These are phyloP conservation scores for Penicillium psychrosexuale DNA, from an alignment of 2,329 filamentous ascomycete genomes.

Conservation along the genomic window DNA sequence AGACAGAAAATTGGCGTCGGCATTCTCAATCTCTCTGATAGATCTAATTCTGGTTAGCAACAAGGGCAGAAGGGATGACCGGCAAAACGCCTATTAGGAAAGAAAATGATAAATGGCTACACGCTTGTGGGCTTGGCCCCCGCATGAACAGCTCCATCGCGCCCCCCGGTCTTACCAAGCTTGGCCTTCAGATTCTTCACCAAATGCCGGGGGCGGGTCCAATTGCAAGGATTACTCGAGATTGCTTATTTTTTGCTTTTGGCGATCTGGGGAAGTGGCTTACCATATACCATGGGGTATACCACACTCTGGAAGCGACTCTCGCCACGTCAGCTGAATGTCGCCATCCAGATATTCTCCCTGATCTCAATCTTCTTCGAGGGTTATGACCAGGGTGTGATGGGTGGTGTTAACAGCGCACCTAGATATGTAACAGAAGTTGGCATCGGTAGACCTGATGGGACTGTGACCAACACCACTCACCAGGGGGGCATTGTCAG, in stretches of 20 bases:
- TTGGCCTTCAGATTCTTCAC: not conserved
- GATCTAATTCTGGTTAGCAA: not conserved
- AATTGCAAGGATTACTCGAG: slow-evolving; percentile 14
- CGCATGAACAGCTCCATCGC: not conserved
- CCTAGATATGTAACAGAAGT: slow-evolving; percentile 40
- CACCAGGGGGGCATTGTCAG: slow-evolving; percentile 54
- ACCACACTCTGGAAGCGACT: slow-evolving; percentile 45
- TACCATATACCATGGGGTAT: slow-evolving; percentile 35
- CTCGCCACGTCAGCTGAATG: slow-evolving; percentile 43
- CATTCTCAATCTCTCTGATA: not conserved
- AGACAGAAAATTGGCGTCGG: not conserved
- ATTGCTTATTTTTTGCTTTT: not conserved
- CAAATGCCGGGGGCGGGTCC: slow-evolving; percentile 5
- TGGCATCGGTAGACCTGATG: slow-evolving; percentile 46
- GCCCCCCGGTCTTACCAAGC: not conserved
- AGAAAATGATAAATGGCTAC: slow-evolving; percentile 16
- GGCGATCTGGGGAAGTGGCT: not conserved
- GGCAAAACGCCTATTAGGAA: slow-evolving; percentile 19
- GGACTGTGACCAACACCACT: slow-evolving; percentile 47
- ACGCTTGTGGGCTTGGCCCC: slow-evolving; percentile 11
- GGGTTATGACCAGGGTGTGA: slow-evolving; percentile 56
- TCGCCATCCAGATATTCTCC: slow-evolving; percentile 36
- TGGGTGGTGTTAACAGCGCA: slow-evolving; percentile 50
- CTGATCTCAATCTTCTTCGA: slow-evolving; percentile 38
- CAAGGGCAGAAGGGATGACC: slow-evolving; percentile 9